Evolutionary conservation across 345 rosid species (phyloP), one percentile per base, ranked within the genome.

Genomic region (Odontarrhena argentea): DNA sequence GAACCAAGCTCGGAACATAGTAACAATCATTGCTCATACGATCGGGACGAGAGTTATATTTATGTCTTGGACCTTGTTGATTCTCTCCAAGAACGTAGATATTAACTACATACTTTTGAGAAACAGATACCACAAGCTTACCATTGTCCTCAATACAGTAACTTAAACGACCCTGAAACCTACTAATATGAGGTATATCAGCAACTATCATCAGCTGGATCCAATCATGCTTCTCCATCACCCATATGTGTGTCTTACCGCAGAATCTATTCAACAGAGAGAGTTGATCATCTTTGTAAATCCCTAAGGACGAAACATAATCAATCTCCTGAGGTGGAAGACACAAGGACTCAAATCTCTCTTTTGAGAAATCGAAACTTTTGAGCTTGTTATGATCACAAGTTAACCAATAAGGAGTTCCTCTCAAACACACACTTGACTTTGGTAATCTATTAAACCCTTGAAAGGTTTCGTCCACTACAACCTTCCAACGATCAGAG

Each of bases 341-440:
- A 37, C 36, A 55, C 64, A 56, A 56, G 7, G 47, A 7, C 56
- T 46, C 47, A 7, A 67, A 67, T 56, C 56, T 25, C 56, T 67
- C 56, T 46, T 55, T 55, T 1, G 40, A 36, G 56, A 67, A 67
- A 56, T 56, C 48, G 2, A 67, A 56, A 45, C 48, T 36, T 22
- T 8, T 32, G 24, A 44, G 22, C 22, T 18, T 18, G 22, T 18
- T 18, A 18, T 18, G 22, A 18, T 18, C 22, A 18, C n/a, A 34
- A 35, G 38, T 63, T n/a, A 56, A 5, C 71, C 64, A 67, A 6
- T 46, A 56, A 67, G 71, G 56, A n/a, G 64, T 67, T 46, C 71
- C 47, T 67, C n/a, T 13, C 10, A 67, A 13, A 46, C 42, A 47
- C 30, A 67, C 49, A 40, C 18, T 68, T 0, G 57, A 68, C 41